Percentiles rank a stretch among this genome's conserved stretches.
phyloP scores from a whole-genome alignment of 192 early-diverging fungal genomes.

The Coemansia sp. region DNA sequence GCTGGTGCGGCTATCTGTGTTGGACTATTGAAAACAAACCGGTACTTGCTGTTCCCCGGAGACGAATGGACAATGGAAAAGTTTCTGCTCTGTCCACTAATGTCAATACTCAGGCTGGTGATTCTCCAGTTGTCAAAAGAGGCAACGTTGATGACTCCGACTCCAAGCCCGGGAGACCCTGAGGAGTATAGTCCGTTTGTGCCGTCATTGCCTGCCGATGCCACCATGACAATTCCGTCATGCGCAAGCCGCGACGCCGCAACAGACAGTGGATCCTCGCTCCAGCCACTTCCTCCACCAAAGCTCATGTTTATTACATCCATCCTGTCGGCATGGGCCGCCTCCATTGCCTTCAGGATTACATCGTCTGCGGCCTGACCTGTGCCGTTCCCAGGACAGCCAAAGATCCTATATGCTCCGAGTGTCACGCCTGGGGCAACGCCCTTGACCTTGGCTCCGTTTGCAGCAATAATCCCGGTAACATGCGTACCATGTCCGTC shows the following conservation, averaged over 20 bases:
- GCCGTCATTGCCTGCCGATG: slow-evolving; percentile 69
- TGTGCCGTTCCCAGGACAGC: slow-evolving; percentile 67
- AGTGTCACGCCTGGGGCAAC: slow-evolving; percentile 82
- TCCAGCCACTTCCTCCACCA: slow-evolving; percentile 66
- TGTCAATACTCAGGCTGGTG: slow-evolving; percentile 44
- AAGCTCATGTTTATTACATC: slow-evolving; percentile 86
- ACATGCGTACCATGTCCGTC: slow-evolving; percentile 69
- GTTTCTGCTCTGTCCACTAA: slow-evolving; percentile 35
- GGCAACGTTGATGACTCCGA: slow-evolving; percentile 60
- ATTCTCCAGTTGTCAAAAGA: slow-evolving; percentile 50
- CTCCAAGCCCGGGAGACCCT: slow-evolving; percentile 61
- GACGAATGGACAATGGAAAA: slow-evolving; percentile 52
- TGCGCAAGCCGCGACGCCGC: slow-evolving; percentile 58
- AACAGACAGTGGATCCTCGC: slow-evolving; percentile 61
- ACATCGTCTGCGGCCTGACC: slow-evolving; percentile 66
- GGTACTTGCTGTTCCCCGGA: slow-evolving; percentile 49
- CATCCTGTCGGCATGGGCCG: slow-evolving; percentile 68
- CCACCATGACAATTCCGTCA: slow-evolving; percentile 56
- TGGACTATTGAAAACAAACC: slow-evolving; percentile 34
- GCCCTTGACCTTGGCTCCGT: slow-evolving; percentile 67
- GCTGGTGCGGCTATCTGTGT: slow-evolving; percentile 46
- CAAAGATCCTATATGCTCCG: slow-evolving; percentile 80
- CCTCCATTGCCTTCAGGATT: slow-evolving; percentile 74
- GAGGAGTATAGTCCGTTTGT: slow-evolving; percentile 62
- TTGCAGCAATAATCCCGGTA: slow-evolving; percentile 72